These are phyloP conservation scores for Ophiostoma himal-ulmi DNA, from an alignment of 2,329 filamentous ascomycete species.

Conservation along the genomic window DNA sequence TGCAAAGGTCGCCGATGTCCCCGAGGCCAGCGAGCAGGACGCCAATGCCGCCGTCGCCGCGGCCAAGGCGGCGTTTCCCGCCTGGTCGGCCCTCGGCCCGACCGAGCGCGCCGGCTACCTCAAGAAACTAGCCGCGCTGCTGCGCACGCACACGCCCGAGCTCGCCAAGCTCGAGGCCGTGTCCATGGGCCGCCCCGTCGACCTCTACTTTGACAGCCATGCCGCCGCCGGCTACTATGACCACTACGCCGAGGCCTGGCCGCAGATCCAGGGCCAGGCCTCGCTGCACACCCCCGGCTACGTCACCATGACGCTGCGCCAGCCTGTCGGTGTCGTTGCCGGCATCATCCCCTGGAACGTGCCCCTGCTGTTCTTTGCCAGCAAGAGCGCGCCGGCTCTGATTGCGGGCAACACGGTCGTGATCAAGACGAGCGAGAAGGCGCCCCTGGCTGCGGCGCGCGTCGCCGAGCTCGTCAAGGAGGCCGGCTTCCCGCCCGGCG, in stretches of 20 bases:
- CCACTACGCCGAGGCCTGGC: constrained; percentile 41
- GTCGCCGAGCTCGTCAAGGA: constrained; percentile 57
- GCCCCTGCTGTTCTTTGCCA: constrained; percentile 58
- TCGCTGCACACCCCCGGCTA: constrained; percentile 45
- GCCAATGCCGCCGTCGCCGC: constrained; percentile 40
- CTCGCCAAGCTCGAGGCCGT: constrained; percentile 42
- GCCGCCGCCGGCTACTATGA: constrained; percentile 36
- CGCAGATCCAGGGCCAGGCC: constrained; percentile 40
- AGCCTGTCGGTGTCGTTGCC: constrained; percentile 49
- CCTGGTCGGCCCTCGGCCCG: constrained; percentile 40
- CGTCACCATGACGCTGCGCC: constrained; percentile 42
- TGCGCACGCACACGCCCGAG: constrained; percentile 38
- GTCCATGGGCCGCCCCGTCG: constrained; percentile 42
- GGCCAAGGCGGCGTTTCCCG: constrained; percentile 41
- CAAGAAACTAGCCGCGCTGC: constrained; percentile 42
- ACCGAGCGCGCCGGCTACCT: constrained; percentile 37
- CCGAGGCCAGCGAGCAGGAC: constrained; percentile 42
- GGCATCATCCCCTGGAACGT: constrained; percentile 62
- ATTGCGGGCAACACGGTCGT: constrained; percentile 53
- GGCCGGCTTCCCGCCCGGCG: constrained; percentile 63
- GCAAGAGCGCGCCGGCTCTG: constrained; percentile 60
- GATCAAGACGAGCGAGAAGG: constrained; percentile 54
- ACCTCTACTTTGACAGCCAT: constrained; percentile 36
- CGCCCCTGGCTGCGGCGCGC: constrained; percentile 50
- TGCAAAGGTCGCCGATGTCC: constrained; percentile 38